Evolutionary conservation across 306 rosid genomes (phyloP).

Genomic region (Dryas alaskensis): DNA sequence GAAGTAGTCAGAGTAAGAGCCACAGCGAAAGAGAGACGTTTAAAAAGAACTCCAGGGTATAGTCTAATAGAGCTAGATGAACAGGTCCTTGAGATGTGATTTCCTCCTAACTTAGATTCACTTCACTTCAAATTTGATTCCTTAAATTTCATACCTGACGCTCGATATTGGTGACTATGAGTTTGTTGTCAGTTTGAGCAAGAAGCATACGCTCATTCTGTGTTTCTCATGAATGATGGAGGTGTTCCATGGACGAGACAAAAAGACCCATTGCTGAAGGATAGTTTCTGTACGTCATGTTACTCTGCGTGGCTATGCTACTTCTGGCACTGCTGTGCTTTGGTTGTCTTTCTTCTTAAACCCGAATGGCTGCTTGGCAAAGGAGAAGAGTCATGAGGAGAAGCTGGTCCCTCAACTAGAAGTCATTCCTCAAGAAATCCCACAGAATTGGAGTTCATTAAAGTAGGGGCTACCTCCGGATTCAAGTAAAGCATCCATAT

Average conservation of each 20-base stretch:
- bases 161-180: too few species aligned
- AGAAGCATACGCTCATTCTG: conserved; percentile 4
- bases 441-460: conserved; percentile 37
- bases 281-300: conserved; percentile 83
- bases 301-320: conserved; percentile 59
- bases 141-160: too few species aligned
- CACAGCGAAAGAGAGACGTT: conserved; percentile 27
- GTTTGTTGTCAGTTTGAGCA: neutral
- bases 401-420: conserved; percentile 80
- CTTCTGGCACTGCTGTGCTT: conserved; percentile 71
- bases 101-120: neutral
- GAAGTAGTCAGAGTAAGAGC: conserved; percentile 40
- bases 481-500: conserved; percentile 33
- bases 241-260: conserved; percentile 98
- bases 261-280: conserved; percentile 41
- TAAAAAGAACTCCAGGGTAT: conserved; percentile 34
- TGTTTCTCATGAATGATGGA: conserved; percentile 71
- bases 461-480: conserved; percentile 81
- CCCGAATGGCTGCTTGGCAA: conserved; percentile 53
- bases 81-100: conserved; percentile 16
- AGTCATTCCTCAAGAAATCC: conserved; percentile 62
- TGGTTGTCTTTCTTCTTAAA: conserved; percentile 65
- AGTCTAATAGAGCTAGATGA: conserved; percentile 37
- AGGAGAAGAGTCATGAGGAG: conserved; percentile 36
- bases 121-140: neutral